Conservation (phyloP, 192 early-diverging fungal species). For the Coemansia sp. region DNA sequence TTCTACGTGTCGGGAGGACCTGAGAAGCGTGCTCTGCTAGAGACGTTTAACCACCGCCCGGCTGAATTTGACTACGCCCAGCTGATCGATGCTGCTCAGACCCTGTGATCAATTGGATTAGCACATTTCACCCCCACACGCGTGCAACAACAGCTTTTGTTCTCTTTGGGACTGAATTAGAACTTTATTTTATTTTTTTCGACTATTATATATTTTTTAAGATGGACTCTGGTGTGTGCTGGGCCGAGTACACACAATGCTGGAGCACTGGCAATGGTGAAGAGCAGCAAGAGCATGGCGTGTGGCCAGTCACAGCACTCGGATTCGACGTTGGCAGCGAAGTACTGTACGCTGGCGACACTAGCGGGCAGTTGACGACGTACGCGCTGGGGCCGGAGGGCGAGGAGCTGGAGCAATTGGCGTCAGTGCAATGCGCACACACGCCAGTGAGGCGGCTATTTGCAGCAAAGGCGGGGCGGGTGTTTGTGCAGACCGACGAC, state of each 20-base stretch:
- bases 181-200: not conserved
- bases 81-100: slow-evolving; percentile 60
- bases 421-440: slow-evolving; percentile 68
- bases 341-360: slow-evolving; percentile 85
- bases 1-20: slow-evolving; percentile 84
- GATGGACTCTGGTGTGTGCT: slow-evolving; percentile 16
- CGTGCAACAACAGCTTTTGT: not conserved
- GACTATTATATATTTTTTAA: not conserved
- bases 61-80: slow-evolving; percentile 71
- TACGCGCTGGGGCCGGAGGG: slow-evolving; percentile 49
- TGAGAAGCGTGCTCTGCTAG: slow-evolving; percentile 67
- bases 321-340: slow-evolving; percentile 73
- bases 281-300: not conserved
- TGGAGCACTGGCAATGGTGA: slow-evolving; percentile 17
- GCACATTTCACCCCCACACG: not conserved
- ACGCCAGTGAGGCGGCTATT: slow-evolving; percentile 70
- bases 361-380: slow-evolving; percentile 74
- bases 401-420: slow-evolving; percentile 68
- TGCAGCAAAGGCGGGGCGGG: slow-evolving; percentile 44
- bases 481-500: slow-evolving; percentile 68
- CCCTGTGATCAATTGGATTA: slow-evolving; percentile 23
- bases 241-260: slow-evolving; percentile 47
- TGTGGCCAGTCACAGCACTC: slow-evolving; percentile 22
- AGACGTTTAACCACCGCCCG: slow-evolving; percentile 80
- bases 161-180: not conserved